Evolutionary conservation across 768 basidiomycete species (phyloP), one percentile per base, ranked within the genome.

Genomic region (Albatrellus ellisii): DNA sequence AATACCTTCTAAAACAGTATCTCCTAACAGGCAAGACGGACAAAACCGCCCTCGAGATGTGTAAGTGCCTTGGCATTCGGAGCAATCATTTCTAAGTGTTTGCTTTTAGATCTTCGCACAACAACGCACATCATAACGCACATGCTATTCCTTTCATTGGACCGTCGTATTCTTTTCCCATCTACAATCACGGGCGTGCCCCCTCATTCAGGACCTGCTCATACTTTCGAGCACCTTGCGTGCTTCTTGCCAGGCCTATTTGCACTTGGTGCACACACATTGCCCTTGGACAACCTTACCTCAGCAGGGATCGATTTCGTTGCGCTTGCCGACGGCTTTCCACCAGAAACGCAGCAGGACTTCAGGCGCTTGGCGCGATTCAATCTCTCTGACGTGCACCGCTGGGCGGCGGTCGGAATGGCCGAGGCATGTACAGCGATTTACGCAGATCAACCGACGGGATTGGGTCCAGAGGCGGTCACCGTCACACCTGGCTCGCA

Each of bases 181-280:
- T 8, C 26, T 75, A 79, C 8, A 81, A 79, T 7, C 79, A 79
- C 52, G 57, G 64, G n/a, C 24, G n/a, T 21, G 11, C 50, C 15
- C 56, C 60, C 60, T 9, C 49, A 49, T 8, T 60, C 56, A 21
- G 46, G 51, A 12, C 65, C 70, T 18, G 62, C 67, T 8, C 72
- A 79, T 49, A 52, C 55, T 17, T 73, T 84, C 41, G 83, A 86
- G 47, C 83, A 87, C 52, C 61, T 87, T 21, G 75, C 82, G 9
- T 85, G 83, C 58, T 87, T 85, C 62, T 66, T 83, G 36, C 81
- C 82, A 0, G 83, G 84, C 12, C 61, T 85, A 12, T 64, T 87
- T 37, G 80, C 83, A 4, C 65, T 87, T 3, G 83, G 84, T 20
- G 79, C 62, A 4, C 69, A 78, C 47, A 69, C 69, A 9, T 67